phyloP scores from a whole-genome alignment of 2,329 filamentous ascomycete species.

The Whalleya microplaca region DNA sequence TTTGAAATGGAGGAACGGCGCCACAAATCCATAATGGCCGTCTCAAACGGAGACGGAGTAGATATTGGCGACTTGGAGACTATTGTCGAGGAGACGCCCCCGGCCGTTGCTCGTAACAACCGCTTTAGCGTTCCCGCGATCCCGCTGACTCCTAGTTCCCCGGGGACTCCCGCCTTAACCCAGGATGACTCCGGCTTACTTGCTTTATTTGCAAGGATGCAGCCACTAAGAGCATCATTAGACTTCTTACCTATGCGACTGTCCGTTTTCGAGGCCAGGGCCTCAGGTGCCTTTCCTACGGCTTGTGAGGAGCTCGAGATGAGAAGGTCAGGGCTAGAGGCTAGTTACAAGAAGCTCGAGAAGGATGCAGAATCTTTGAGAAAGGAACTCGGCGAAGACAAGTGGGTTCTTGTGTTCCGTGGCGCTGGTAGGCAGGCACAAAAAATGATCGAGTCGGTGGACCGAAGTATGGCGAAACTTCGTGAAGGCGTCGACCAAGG shows the following conservation, averaged over 20 bases:
- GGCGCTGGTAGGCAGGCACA: slow-evolving; percentile 89
- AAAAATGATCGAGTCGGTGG: slow-evolving; percentile 96
- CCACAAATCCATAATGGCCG: slow-evolving; percentile 74
- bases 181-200: slow-evolving; percentile 88
- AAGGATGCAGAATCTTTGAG: slow-evolving; percentile 86
- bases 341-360: slow-evolving; percentile 85
- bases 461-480: slow-evolving; percentile 82
- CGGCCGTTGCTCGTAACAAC: slow-evolving; percentile 58
- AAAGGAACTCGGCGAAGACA: slow-evolving; percentile 90
- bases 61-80: slow-evolving; percentile 91
- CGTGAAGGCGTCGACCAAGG: slow-evolving; percentile 77
- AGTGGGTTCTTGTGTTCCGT: slow-evolving; percentile 94
- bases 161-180: slow-evolving; percentile 58
- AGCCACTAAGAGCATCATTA: slow-evolving; percentile 86
- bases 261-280: slow-evolving; percentile 81
- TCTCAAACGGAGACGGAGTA: slow-evolving; percentile 62
- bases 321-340: slow-evolving; percentile 74
- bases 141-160: slow-evolving; percentile 65
- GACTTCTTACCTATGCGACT: slow-evolving; percentile 96
- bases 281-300: slow-evolving; percentile 79
- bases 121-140: slow-evolving; percentile 72
- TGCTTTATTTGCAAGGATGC: slow-evolving; percentile 92
- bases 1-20: slow-evolving; percentile 98
- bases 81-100: slow-evolving; percentile 85
- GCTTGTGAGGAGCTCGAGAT: slow-evolving; percentile 88